Evolutionary conservation across 140 eudicot genomes (phyloP).

Genomic region (Bidens hawaiensis): DNA sequence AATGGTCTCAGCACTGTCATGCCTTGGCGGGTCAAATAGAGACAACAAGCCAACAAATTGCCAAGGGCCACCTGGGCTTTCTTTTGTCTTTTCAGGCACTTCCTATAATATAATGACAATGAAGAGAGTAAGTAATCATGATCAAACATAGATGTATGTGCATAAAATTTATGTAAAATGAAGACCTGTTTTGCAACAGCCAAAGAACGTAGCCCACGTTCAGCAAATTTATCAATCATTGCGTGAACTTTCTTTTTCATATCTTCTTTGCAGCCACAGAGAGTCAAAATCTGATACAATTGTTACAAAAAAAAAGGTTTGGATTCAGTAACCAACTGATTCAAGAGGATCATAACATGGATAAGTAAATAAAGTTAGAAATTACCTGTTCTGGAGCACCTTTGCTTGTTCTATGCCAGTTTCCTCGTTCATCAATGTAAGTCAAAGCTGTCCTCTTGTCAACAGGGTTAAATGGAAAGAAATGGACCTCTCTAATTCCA

Average conservation of each 20-base stretch:
- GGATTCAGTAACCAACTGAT: not conserved
- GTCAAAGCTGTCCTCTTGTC: conserved; percentile 84
- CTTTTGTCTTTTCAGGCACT: conserved; percentile 69
- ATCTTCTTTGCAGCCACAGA: conserved; percentile 71
- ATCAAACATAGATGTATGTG: not conserved
- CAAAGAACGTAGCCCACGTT: conserved; percentile 74
- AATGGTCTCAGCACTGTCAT: conserved; percentile 78
- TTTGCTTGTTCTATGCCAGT: conserved; percentile 79
- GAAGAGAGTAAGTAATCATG: conserved; percentile 1
- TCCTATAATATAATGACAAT: conserved; percentile 36
- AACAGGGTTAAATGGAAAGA: conserved; percentile 71
- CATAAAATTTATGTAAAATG: not conserved
- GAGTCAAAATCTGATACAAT: conserved; percentile 40
- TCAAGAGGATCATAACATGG: not conserved
- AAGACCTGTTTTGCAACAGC: conserved; percentile 72
- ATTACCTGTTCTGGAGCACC: conserved; percentile 87
- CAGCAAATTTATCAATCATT: conserved; percentile 67
- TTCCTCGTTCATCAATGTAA: conserved; percentile 57
- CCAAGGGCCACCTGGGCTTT: conserved; percentile 69
- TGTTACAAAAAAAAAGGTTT: not conserved
- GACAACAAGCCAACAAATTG: conserved; percentile 71
- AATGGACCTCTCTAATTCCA: conserved; percentile 61
- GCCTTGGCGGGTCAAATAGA: conserved; percentile 76
- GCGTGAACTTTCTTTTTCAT: conserved; percentile 59
- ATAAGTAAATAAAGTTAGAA: not conserved